These are phyloP conservation scores for Allium fistulosum DNA, from an alignment of 106 monocot genomes.

Conservation along the genomic window DNA sequence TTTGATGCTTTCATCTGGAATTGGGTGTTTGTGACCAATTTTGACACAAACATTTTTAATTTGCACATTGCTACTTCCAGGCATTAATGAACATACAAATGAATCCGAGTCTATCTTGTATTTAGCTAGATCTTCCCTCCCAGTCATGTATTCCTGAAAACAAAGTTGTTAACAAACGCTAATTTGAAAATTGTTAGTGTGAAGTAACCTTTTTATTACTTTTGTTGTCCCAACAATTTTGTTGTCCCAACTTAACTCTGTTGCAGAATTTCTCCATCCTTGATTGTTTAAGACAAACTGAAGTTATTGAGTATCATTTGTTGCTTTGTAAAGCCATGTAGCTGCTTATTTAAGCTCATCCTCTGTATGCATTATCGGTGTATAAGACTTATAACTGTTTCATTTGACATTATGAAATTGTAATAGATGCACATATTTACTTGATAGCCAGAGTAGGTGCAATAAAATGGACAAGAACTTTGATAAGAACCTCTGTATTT, in stretches of 20 bases:
- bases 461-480: conserved; percentile 42
- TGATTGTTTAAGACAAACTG: conserved; percentile 35
- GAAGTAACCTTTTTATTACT: conserved; percentile 6
- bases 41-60: no score
- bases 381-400: not conserved
- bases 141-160: conserved; percentile 33
- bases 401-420: not conserved
- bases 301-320: no score
- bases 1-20: no score
- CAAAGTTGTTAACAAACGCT: no score
- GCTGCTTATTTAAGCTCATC: conserved; percentile 51
- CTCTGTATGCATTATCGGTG: not conserved
- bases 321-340: conserved; percentile 44
- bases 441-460: conserved; percentile 39
- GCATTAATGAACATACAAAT: conserved; percentile 56
- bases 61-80: conserved; percentile 20
- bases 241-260: conserved; percentile 52
- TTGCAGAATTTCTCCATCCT: conserved; percentile 27
- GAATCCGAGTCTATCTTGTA: conserved; percentile 40
- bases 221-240: conserved; percentile 33
- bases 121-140: conserved; percentile 20
- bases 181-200: not conserved
- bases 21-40: no score
- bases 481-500: conserved; percentile 34
- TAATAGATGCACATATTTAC: not conserved